Evolutionary conservation across 768 basidiomycete species (phyloP).

Genomic region (Neoboletus brunneissimus): DNA sequence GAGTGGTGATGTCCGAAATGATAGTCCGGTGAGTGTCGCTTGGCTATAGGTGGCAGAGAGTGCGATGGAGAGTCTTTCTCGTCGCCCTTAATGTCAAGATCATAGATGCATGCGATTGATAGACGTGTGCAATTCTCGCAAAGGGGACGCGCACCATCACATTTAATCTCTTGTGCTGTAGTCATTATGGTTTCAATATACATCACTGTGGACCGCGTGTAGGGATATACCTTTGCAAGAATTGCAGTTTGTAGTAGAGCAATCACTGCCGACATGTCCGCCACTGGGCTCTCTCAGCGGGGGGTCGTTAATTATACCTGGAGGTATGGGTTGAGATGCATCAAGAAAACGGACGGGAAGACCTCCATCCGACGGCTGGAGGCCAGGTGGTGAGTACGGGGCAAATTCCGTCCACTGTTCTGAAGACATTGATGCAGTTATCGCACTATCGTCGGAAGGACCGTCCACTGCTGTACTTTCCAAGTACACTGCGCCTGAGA

Average conservation of each 20-base stretch:
- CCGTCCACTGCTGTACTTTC: neutral
- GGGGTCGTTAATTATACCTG: neutral
- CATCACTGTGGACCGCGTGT: too few relatives aligned
- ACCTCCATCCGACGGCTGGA: neutral
- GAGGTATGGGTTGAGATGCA: neutral
- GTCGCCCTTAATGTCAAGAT: neutral
- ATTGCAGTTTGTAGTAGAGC: too few relatives aligned
- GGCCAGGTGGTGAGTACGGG: neutral
- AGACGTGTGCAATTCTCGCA: too few relatives aligned
- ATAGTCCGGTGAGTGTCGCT: neutral
- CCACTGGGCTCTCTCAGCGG: too few relatives aligned
- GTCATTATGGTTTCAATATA: too few relatives aligned
- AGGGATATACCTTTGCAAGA: too few relatives aligned
- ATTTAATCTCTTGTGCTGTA: too few relatives aligned
- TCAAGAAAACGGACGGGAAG: too few relatives aligned
- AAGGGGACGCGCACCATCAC: too few relatives aligned
- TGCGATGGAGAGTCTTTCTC: neutral
- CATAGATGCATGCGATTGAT: too few relatives aligned
- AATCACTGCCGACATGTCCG: too few relatives aligned
- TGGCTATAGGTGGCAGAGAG: neutral
- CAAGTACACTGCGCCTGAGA: constrained; percentile 1
- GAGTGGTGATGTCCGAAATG: too few relatives aligned
- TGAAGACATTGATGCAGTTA: neutral
- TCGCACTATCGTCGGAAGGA: neutral
- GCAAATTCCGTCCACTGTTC: neutral